phyloP scores from a whole-genome alignment of 2,329 filamentous ascomycete genomes.

The Alternaria sp. region DNA sequence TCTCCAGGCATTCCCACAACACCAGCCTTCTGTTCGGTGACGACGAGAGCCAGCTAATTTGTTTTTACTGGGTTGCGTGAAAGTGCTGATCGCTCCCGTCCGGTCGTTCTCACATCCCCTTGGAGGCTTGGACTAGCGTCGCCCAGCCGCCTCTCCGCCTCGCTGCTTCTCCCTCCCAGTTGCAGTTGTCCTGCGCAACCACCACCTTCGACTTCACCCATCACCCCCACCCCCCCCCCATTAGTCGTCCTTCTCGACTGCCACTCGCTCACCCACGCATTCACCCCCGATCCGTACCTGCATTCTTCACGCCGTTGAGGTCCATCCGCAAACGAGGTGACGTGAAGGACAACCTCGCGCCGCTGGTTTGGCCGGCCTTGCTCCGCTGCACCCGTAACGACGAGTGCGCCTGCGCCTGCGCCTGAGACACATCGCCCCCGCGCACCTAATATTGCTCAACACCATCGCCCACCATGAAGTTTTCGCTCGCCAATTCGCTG shows the following conservation, averaged over 20 bases:
- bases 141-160: slow-evolving; percentile 38
- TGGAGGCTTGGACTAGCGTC: slow-evolving; percentile 30
- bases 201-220: slow-evolving; percentile 32
- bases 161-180: slow-evolving; percentile 42
- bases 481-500: slow-evolving; percentile 46
- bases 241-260: slow-evolving; percentile 31
- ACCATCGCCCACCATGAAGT: slow-evolving; percentile 43
- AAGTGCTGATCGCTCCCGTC: slow-evolving; percentile 43
- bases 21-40: slow-evolving; percentile 22
- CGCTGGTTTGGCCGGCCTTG: slow-evolving; percentile 49
- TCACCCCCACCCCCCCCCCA: slow-evolving; percentile 32
- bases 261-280: slow-evolving; percentile 39
- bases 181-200: slow-evolving; percentile 35
- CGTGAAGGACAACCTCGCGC: slow-evolving; percentile 27
- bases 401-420: slow-evolving; percentile 38
- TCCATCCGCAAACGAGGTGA: slow-evolving; percentile 17
- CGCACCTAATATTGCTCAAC: slow-evolving; percentile 21
- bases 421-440: slow-evolving; percentile 26
- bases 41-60: slow-evolving; percentile 28
- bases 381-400: slow-evolving; percentile 38
- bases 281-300: slow-evolving; percentile 15
- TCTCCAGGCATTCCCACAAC: slow-evolving; percentile 39
- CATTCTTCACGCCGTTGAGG: slow-evolving; percentile 9
- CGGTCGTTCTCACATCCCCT: slow-evolving; percentile 38
- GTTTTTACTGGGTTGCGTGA: slow-evolving; percentile 30